Evolutionary conservation across 148 eudicot species (phyloP), one percentile per base, ranked within the genome.

Genomic region (Rhododendron ferrugineum): DNA sequence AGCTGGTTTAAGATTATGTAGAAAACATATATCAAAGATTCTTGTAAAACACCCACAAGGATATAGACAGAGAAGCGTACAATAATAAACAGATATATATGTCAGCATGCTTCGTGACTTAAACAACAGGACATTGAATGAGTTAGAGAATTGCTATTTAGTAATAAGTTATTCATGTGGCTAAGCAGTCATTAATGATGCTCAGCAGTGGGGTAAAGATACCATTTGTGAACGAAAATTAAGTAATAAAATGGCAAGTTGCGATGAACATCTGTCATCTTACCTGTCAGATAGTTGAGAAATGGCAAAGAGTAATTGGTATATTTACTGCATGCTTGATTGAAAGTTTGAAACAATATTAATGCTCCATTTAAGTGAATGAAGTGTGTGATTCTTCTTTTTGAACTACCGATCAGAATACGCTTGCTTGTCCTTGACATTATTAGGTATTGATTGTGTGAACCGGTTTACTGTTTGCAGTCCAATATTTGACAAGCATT

Each of bases 261-360:
- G 64, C 14, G 82, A 80, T 32, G 82, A 80, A 52, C 23, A 16
- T 49, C 44, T 40, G 44, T 40, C 44, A 40, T 40, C 40, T 20
- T 32, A 79, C 20, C 37, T 13, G 11, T n/a, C 22, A 16, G 60
- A 79, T 79, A 30, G 34, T 80, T 80, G 40, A 79, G 64, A 20
- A 47, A 47, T 49, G 42, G 42, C 7, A 32, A 20, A 15, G 20
- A 52, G 82, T 16, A 50, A 26, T 52, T 49, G 32, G 56, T 15
- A 80, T 50, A 30, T 50, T 18, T 80, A 52, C 82, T 52, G 60
- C 11, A 1, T 34, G 36, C 34, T 50, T 80, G 42, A 52, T 80
- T 80, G 64, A 80, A 52, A 80, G 42, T 32, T 80, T 80, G 64
- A 80, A 52, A 80, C n/a, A 32, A 36, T 36, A 52, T 52, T 30